Evolutionary conservation across 2,329 filamentous ascomycete genomes (phyloP).

Genomic region (Dactylellina parvicollis): DNA sequence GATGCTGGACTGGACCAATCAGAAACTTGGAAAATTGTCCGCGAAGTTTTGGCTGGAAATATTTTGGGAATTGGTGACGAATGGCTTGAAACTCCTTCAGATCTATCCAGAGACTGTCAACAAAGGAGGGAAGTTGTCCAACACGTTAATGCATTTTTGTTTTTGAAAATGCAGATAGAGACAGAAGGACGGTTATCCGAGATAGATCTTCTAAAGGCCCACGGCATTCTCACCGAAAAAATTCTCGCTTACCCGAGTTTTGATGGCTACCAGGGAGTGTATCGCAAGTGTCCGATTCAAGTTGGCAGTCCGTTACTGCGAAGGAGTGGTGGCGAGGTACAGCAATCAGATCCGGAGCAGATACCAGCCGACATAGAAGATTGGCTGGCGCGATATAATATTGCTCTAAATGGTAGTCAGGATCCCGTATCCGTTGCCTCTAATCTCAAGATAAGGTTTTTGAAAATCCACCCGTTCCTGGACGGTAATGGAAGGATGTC

Average conservation of each 20-base stretch:
- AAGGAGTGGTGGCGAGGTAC: not conserved
- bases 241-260: constrained; percentile 1
- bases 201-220: not conserved
- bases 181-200: not conserved
- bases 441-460: constrained; percentile 22
- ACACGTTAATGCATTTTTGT: constrained; percentile 22
- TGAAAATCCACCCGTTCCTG: constrained; percentile 20
- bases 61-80: not conserved
- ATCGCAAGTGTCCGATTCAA: not conserved
- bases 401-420: not conserved
- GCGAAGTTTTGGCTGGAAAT: not conserved
- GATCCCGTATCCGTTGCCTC: constrained; percentile 9
- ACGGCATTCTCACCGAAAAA: not conserved
- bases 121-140: constrained; percentile 12
- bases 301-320: not conserved
- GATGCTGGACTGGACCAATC: not conserved
- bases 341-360: not conserved
- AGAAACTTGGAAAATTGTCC: constrained; percentile 6
- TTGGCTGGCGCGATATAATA: constrained; percentile 1
- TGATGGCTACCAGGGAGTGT: constrained; percentile 12
- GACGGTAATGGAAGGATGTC: constrained; percentile 35
- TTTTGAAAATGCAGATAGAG: not conserved
- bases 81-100: not conserved
- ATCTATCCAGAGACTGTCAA: not conserved
- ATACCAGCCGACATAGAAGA: not conserved